phyloP scores from a whole-genome alignment of 2,329 filamentous ascomycete genomes.

The Aspergillus carbonarius region DNA sequence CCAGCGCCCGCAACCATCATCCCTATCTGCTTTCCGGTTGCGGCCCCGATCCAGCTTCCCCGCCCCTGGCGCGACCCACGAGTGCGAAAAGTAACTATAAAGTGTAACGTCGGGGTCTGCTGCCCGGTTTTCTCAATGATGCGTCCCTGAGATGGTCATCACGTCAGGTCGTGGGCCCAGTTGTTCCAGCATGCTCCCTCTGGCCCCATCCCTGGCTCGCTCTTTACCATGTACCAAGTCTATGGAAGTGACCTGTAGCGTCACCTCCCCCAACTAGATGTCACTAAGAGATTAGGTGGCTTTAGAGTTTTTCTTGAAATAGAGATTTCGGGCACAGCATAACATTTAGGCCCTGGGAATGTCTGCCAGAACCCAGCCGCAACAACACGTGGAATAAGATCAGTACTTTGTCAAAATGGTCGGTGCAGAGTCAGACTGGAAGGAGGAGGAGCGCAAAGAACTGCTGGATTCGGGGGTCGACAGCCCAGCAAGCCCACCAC shows the following conservation, averaged over 20 bases:
- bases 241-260: background rate
- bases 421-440: background rate
- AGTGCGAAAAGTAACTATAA: background rate
- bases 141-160: background rate
- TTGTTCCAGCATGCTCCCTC: background rate
- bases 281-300: background rate
- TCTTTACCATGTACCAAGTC: background rate
- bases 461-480: background rate
- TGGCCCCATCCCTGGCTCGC: background rate
- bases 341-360: background rate
- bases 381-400: background rate
- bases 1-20: background rate
- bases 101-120: background rate
- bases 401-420: background rate
- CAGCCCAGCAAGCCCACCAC: background rate
- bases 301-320: background rate
- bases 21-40: background rate
- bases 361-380: background rate
- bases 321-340: background rate
- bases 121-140: background rate
- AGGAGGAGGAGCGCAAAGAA: background rate
- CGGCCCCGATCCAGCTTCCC: background rate
- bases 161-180: background rate
- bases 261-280: background rate
- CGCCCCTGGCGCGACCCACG: background rate